Evolutionary conservation across 2,329 filamentous ascomycete species (phyloP), one percentile per base, ranked within the genome.

Genomic region (Pseudogymnoascus sp.): DNA sequence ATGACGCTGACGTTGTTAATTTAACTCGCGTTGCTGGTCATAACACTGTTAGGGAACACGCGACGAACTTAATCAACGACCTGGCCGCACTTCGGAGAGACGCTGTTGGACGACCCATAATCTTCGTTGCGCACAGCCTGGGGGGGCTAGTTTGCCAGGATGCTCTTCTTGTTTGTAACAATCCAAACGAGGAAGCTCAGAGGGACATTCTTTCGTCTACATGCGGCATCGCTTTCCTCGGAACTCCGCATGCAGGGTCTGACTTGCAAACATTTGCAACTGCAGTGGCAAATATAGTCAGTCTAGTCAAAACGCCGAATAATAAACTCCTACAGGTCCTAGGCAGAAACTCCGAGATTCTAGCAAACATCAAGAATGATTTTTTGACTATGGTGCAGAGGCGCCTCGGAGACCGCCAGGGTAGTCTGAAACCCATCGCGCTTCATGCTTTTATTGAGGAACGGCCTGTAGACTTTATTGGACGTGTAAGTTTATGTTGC

Each of bases 61-160:
- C 45, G 2, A 30, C 2, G 45, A 52, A 52, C 14, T 9, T 52
- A 2, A 30, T 52, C n/a, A 52, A 52, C 5, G 23, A 52, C 14
- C 8, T 52, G 4, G 4, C 23, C 14, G 23, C 42, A 52, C 23
- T n/a, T 4, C 14, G 42, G 16, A 30, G 14, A 16, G n/a, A 30
- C 5, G 23, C 23, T 52, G 23, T 16, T 52, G n/a, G 45, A 30
- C 66, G 61, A 33, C 64, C 64, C 19, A 60, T 76, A 23, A 70
- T 77, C 12, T 75, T 78, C 30, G 69, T 78, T 5, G 69, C 67
- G 5, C 75, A 77, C 63, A 76, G 75, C 64, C 66, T 78, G 0
- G 76, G 76, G 7, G 76, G 75, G 4, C 66, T 78, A 4, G 73
- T 77, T 9, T 75, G 71, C 65, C 74, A 79, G 63, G 61, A 75